A percentile compares a stretch with the other conserved stretches of the same genome.
These are phyloP conservation scores for Arachnopeziza araneosa DNA, from an alignment of 2,329 filamentous ascomycete genomes.

Conservation along the genomic window DNA sequence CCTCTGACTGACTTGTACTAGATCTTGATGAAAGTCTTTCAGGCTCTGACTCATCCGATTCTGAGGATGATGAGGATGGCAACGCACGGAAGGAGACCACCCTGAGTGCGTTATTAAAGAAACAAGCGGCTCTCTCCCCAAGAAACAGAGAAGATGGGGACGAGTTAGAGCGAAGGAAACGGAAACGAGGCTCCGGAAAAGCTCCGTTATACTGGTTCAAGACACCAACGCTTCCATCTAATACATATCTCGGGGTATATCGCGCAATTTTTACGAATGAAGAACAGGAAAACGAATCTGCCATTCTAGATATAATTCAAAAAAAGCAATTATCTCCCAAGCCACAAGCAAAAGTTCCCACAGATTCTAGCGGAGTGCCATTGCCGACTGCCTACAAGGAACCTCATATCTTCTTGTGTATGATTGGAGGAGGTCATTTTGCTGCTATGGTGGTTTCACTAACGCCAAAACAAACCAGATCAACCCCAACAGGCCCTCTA, in stretches of 20 bases:
- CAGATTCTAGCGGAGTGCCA: constrained; percentile 51
- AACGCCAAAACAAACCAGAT: constrained; percentile 70
- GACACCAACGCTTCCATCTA: constrained; percentile 67
- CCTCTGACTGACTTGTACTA: constrained; percentile 12
- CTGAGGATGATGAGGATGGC: constrained; percentile 58
- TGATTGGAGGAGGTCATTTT: constrained; percentile 98
- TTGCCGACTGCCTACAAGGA: constrained; percentile 55
- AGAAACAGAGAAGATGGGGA: constrained; percentile 31
- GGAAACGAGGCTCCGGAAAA: constrained; percentile 48
- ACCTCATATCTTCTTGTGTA: constrained; percentile 91
- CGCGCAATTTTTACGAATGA: constrained; percentile 68
- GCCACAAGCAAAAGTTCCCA: constrained; percentile 39
- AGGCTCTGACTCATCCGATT: constrained; percentile 69
- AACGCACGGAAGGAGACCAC: constrained; percentile 58
- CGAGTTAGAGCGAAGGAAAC: constrained; percentile 25
- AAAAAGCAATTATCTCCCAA: constrained; percentile 71
- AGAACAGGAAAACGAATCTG: constrained; percentile 59
- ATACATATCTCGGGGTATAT: constrained; percentile 82
- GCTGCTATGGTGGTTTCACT: constrained; percentile 93
- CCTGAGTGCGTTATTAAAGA: constrained; percentile 72
- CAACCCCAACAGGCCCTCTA: constrained; percentile 59
- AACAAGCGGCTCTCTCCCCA: constrained; percentile 68
- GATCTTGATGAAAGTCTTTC: constrained; percentile 89
- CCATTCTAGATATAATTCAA: constrained; percentile 62
- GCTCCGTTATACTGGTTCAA: constrained; percentile 81